Conservation (phyloP, 306 rosid genomes). For the Cicer yamashitae region DNA sequence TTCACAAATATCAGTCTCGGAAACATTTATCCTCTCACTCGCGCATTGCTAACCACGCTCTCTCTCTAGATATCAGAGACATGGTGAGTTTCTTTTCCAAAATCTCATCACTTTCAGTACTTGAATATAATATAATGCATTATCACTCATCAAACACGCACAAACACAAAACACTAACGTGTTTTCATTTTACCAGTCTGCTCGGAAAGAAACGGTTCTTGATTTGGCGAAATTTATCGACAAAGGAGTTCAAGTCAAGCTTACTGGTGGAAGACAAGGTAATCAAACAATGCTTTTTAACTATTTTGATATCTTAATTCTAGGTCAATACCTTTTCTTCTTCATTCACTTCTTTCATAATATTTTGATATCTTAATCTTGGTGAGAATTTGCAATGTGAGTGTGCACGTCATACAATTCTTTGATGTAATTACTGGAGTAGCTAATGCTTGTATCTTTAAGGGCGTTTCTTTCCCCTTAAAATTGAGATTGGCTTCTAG, state of each 20-base stretch:
- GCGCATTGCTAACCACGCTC: too few relatives aligned
- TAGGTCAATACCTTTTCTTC: background rate
- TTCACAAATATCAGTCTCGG: too few relatives aligned
- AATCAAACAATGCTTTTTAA: background rate
- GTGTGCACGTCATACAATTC: background rate
- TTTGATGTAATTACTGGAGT: background rate
- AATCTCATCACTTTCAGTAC: too few relatives aligned
- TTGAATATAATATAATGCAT: too few relatives aligned
- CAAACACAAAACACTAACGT: background rate
- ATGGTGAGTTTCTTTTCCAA: too few relatives aligned
- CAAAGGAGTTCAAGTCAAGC: constrained; percentile 95
- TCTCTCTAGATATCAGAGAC: too few relatives aligned
- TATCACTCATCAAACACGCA: too few relatives aligned
- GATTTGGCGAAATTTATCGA: constrained; percentile 89
- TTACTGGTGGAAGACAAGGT: constrained; percentile 94
- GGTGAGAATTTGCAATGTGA: background rate
- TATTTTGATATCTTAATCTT: background rate
- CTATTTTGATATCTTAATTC: background rate
- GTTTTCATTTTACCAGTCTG: constrained; percentile 53
- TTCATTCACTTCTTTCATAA: background rate
- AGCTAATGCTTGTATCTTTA: constrained; percentile 1
- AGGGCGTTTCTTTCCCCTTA: background rate
- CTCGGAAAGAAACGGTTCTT: constrained; percentile 83
- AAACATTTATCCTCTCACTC: too few relatives aligned
- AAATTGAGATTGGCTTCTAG: background rate